phyloP scores from a whole-genome alignment of 2,329 filamentous ascomycete species.

The Pleochaeta shiraiana region DNA sequence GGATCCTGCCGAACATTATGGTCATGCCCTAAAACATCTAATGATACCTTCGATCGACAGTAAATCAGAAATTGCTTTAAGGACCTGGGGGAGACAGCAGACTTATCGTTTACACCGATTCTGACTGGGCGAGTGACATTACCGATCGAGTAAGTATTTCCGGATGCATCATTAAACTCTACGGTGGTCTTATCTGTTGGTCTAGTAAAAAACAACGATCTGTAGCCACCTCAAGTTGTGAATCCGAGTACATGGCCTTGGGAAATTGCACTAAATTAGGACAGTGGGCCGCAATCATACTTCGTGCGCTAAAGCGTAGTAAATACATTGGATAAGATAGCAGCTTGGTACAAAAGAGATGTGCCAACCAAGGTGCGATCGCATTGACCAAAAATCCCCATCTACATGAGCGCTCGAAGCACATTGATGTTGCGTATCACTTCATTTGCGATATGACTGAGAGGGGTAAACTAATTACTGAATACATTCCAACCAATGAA shows the following conservation, averaged over 20 bases:
- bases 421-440: neutral
- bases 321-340: neutral
- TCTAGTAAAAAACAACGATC: constrained; percentile 3
- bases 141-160: neutral
- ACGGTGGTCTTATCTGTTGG: neutral
- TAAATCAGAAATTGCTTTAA: neutral
- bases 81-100: neutral
- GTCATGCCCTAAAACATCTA: neutral
- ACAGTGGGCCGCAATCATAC: neutral
- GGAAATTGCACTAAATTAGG: neutral
- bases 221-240: neutral
- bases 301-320: neutral
- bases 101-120: neutral
- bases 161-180: neutral
- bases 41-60: neutral
- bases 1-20: neutral
- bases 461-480: neutral
- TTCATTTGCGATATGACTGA: neutral
- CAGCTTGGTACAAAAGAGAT: neutral
- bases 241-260: constrained; percentile 1
- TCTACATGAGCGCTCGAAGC: neutral
- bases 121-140: neutral
- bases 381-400: neutral
- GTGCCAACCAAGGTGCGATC: neutral
- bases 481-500: neutral